Evolutionary conservation across 2,329 filamentous ascomycete genomes (phyloP).

Genomic region (Xylaria arbuscula): DNA sequence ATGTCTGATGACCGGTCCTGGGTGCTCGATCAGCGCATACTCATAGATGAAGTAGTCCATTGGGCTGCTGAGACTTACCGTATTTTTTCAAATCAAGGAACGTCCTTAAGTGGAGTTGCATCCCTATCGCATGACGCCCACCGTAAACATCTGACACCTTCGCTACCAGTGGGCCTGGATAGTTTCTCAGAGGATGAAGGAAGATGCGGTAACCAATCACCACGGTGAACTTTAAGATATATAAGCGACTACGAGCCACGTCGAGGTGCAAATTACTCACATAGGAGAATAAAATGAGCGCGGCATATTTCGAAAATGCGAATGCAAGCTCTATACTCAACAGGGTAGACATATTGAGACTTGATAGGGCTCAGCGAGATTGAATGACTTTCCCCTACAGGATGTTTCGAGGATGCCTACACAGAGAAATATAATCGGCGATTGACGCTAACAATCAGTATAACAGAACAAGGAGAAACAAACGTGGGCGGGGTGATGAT

Average conservation of each 20-base stretch:
- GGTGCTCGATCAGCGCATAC: background rate
- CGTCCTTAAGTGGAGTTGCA: slow-evolving; percentile 11
- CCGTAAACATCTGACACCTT: slow-evolving; percentile 17
- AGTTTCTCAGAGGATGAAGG: slow-evolving; percentile 24
- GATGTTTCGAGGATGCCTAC: too few relatives aligned
- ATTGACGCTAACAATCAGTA: too few relatives aligned
- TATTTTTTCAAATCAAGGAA: slow-evolving; percentile 14
- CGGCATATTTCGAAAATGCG: too few relatives aligned
- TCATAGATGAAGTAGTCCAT: background rate
- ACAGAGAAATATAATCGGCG: too few relatives aligned
- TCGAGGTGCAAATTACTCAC: background rate
- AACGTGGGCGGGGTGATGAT: too few relatives aligned
- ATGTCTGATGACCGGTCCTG: slow-evolving; percentile 34
- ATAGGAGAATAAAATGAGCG: slow-evolving; percentile 10
- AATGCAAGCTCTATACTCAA: too few relatives aligned
- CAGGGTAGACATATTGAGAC: too few relatives aligned
- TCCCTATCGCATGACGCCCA: background rate
- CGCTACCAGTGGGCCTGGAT: slow-evolving; percentile 20
- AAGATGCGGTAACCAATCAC: slow-evolving; percentile 6
- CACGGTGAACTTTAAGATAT: background rate
- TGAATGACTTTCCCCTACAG: too few relatives aligned
- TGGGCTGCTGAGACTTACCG: background rate
- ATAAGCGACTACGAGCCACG: background rate
- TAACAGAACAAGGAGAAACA: too few relatives aligned
- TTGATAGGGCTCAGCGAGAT: too few relatives aligned